Percentiles rank a stretch among this genome's conserved stretches.
These are phyloP conservation scores for Crepidotus variabilis DNA, from an alignment of 768 basidiomycete genomes.

Conservation along the genomic window DNA sequence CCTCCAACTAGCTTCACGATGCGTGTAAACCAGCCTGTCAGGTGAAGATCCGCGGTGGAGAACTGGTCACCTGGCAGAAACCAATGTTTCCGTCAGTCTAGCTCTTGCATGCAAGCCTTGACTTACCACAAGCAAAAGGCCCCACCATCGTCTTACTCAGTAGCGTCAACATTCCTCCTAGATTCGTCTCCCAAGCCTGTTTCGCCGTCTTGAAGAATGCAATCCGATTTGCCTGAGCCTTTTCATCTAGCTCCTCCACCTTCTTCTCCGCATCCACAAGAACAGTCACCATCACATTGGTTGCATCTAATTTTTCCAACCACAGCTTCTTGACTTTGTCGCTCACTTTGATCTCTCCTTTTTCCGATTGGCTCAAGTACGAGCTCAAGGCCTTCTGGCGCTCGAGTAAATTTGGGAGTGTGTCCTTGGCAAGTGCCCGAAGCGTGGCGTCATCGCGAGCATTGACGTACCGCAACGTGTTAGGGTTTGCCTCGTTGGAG, in stretches of 20 bases:
- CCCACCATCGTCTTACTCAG: slow-evolving; percentile 59
- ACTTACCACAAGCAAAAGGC: slow-evolving; percentile 61
- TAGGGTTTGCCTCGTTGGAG: slow-evolving; percentile 59
- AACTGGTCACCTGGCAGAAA: slow-evolving; percentile 69
- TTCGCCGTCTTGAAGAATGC: slow-evolving; percentile 49
- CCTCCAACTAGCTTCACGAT: slow-evolving; percentile 59
- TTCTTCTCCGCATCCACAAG: slow-evolving; percentile 40
- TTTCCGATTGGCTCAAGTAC: slow-evolving; percentile 50
- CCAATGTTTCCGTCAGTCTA: background rate
- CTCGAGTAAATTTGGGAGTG: slow-evolving; percentile 39
- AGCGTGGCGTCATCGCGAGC: slow-evolving; percentile 57
- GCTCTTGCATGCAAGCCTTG: background rate
- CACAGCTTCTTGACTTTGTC: slow-evolving; percentile 64
- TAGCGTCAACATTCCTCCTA: slow-evolving; percentile 42
- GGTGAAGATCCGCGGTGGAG: slow-evolving; percentile 77
- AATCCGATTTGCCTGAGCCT: slow-evolving; percentile 34
- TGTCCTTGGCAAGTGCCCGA: slow-evolving; percentile 36
- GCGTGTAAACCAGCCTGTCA: slow-evolving; percentile 71
- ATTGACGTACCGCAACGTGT: slow-evolving; percentile 52
- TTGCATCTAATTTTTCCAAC: slow-evolving; percentile 47
- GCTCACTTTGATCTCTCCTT: slow-evolving; percentile 45
- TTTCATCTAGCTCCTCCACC: slow-evolving; percentile 33
- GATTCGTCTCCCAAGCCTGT: slow-evolving; percentile 47
- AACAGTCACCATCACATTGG: slow-evolving; percentile 40
- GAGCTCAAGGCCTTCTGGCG: slow-evolving; percentile 46